Evolutionary conservation across 2,329 filamentous ascomycete species (phyloP), one percentile per base, ranked within the genome.

Genomic region (Arthroderma sp.): DNA sequence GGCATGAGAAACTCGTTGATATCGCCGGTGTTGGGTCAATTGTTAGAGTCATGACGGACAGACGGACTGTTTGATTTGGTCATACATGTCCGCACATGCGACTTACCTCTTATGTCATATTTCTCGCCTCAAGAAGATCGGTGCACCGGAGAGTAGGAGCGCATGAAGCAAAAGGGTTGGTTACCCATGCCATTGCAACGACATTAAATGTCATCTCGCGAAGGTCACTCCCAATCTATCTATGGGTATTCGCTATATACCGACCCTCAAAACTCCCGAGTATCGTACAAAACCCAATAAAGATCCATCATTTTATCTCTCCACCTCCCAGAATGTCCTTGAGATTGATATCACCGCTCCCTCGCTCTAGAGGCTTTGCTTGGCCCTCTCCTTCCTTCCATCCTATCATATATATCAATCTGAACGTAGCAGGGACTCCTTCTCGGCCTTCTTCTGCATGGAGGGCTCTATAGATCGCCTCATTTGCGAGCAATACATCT

Each of bases 1-100:
- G 91, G 91, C 91, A 98, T 62, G 91, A 98, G 72, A 98, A 95
- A 75, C 77, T 95, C 50, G 86, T 96, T 4, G 91, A 98, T 58
- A 80, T 95, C 58, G 86, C 87, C 33, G 91, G 91, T 27, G 73
- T 87, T 54, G 91, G 91, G 38, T 95, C 84, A 64, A 91, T 98
- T 66, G 85, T 87, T 51, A 78, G 91, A 56, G 86, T 86, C 53
- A 95, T 98, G 88, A 91, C 86, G 36, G 91, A 98, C 71, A 85
- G 89, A 70, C 81, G 91, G 59, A 91, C 83, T 56, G 89, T 93
- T 56, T 94, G 69, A 71, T 36, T 2, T 6, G 15, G 22, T 41
- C 27, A 10, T 15, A 11, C 41, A 5, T 6, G 27, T 37, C 5
- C 29, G 34, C 15, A 22, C 15, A 1, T 22, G 15, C 15, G 15